Evolutionary conservation across 495 filamentous ascomycete species (phyloP).

Genomic region (Neurospora sp.): DNA sequence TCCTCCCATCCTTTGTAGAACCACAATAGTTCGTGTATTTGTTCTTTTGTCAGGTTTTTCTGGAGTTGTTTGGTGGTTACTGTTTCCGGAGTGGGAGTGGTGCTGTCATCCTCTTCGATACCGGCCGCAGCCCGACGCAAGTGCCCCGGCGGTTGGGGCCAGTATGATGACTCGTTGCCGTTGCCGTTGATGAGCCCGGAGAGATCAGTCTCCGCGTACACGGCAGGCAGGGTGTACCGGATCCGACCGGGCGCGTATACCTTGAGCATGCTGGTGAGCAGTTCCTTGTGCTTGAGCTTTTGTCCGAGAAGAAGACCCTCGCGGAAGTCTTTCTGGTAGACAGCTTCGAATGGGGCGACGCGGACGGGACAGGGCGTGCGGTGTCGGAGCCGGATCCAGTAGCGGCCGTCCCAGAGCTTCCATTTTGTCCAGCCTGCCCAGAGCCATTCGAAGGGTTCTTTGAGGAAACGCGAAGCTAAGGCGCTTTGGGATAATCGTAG

Average conservation of each 20-base stretch:
- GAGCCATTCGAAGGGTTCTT: conserved; percentile 1
- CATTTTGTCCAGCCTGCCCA: conserved; percentile 25
- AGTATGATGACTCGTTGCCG: conserved; percentile 2
- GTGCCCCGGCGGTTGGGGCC: conserved; percentile 4
- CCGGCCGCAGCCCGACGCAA: background rate
- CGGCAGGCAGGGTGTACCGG: conserved; percentile 43
- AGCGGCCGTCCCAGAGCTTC: conserved; percentile 70
- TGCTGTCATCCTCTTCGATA: background rate
- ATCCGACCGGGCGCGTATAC: conserved; percentile 39
- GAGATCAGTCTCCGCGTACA: conserved; percentile 27
- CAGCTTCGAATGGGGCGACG: conserved; percentile 40
- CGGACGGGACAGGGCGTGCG: conserved; percentile 24
- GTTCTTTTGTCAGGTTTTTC: background rate
- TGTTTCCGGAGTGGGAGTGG: background rate
- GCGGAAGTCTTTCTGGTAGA: conserved; percentile 39
- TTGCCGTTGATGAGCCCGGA: conserved; percentile 3
- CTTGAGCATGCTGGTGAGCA: conserved; percentile 25
- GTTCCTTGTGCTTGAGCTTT: conserved; percentile 4
- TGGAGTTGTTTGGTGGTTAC: background rate
- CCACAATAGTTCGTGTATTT: background rate
- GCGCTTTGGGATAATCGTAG: conserved; percentile 1
- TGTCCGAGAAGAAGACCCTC: conserved; percentile 24
- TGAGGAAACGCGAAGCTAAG: conserved; percentile 1
- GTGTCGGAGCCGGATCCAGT: conserved; percentile 59
- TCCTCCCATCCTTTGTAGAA: background rate